These are phyloP conservation scores for Trichoderma orchidacearum DNA, from an alignment of 495 filamentous ascomycete genomes.

Conservation along the genomic window DNA sequence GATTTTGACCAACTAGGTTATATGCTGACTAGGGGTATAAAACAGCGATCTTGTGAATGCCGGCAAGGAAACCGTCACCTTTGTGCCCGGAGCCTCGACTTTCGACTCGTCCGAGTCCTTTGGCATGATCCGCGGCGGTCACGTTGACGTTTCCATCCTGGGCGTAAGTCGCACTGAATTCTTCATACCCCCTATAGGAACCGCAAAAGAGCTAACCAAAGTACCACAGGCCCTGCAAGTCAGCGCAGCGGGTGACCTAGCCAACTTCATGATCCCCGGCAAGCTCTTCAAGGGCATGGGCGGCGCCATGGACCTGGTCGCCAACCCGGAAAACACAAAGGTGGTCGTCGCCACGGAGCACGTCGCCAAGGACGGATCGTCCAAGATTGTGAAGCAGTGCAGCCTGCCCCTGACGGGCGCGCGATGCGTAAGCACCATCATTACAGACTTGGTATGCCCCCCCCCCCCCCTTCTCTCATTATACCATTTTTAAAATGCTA, in stretches of 20 bases:
- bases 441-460: conserved; percentile 39
- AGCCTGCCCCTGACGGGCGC: conserved; percentile 42
- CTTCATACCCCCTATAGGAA: background rate
- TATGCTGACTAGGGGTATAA: background rate
- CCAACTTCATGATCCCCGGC: conserved; percentile 52
- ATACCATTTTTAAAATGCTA: background rate
- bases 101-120: conserved; percentile 49
- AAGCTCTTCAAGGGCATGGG: conserved; percentile 53
- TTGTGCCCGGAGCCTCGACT: conserved; percentile 38
- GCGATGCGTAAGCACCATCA: conserved; percentile 38
- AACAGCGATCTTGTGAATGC: conserved; percentile 44
- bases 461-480: background rate
- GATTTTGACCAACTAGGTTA: too few species aligned
- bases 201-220: background rate
- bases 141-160: conserved; percentile 46
- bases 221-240: conserved; percentile 37
- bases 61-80: conserved; percentile 47
- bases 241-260: conserved; percentile 40
- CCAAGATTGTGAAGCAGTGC: conserved; percentile 45
- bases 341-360: conserved; percentile 50
- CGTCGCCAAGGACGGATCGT: conserved; percentile 43
- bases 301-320: conserved; percentile 49
- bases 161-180: conserved; percentile 15
- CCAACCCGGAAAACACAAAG: conserved; percentile 44
- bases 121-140: conserved; percentile 47